A percentile compares a stretch with the other conserved stretches of the same genome.
phyloP scores from a whole-genome alignment of 176 grass and related monocot genomes.

The Cenchrus fungigraminus region DNA sequence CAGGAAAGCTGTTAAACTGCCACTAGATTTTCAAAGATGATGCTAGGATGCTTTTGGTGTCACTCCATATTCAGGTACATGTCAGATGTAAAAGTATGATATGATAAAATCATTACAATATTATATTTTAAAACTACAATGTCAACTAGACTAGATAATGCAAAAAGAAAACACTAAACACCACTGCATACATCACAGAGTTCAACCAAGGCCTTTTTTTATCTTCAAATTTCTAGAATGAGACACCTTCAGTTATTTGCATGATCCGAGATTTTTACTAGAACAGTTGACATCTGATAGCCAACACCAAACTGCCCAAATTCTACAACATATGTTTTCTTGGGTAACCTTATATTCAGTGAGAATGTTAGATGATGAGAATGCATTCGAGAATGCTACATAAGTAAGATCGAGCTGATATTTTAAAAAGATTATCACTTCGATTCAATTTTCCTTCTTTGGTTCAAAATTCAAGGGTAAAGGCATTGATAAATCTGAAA shows the following conservation, averaged over 20 bases:
- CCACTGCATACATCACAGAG: not conserved
- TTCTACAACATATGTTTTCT: not conserved
- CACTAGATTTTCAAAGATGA: not conserved
- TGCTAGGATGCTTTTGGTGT: not conserved
- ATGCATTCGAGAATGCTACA: not conserved
- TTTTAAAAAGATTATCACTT: not conserved
- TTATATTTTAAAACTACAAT: not conserved
- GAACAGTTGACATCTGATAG: not conserved
- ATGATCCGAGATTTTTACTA: not conserved
- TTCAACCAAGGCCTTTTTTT: not conserved
- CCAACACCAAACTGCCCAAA: not conserved
- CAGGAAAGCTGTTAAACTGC: not conserved
- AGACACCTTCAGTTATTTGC: not conserved
- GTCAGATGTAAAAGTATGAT: not conserved
- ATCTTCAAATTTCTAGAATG: not conserved
- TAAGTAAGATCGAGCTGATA: not conserved
- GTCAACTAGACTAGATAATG: not conserved
- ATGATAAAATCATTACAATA: not conserved
- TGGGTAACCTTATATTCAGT: not conserved
- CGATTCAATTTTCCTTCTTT: not conserved
- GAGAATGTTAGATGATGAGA: not conserved
- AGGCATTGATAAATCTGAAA: not conserved
- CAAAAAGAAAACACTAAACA: not conserved
- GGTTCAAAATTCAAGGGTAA: not conserved
- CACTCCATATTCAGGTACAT: not conserved